Evolutionary conservation across 306 rosid genomes (phyloP).

Genomic region (Inga laurina): DNA sequence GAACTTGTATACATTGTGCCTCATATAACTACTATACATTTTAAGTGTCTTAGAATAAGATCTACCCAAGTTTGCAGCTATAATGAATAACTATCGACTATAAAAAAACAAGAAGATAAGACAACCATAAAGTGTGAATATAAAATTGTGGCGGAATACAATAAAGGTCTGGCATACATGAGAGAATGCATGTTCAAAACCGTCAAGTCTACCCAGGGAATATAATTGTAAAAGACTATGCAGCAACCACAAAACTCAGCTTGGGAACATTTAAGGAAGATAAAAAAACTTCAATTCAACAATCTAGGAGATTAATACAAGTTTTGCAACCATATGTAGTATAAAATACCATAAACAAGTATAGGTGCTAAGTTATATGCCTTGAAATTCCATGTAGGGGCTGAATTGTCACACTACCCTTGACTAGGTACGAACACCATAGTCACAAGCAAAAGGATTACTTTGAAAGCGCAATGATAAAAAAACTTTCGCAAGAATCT

Average conservation of each 20-base stretch:
- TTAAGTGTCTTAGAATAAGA: too few relatives aligned
- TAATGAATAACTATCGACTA: too few relatives aligned
- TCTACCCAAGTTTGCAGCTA: too few relatives aligned
- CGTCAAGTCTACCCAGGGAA: neutral
- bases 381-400: neutral
- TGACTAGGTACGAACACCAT: neutral
- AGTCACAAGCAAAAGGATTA: neutral
- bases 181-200: neutral
- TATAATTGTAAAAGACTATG: neutral
- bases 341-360: neutral
- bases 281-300: constrained; percentile 5
- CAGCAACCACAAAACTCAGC: neutral
- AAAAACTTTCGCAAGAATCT: neutral
- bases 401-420: neutral
- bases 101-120: neutral
- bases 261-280: neutral
- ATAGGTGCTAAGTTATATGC: neutral
- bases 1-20: too few relatives aligned
- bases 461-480: neutral
- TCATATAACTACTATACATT: too few relatives aligned
- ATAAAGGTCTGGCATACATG: neutral
- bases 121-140: constrained; percentile 3
- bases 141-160: neutral
- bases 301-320: neutral
- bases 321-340: neutral